Base-by-base conservation (phyloP, 208 protist genomes). In the Jaenimonas drosophilae region DNA sequence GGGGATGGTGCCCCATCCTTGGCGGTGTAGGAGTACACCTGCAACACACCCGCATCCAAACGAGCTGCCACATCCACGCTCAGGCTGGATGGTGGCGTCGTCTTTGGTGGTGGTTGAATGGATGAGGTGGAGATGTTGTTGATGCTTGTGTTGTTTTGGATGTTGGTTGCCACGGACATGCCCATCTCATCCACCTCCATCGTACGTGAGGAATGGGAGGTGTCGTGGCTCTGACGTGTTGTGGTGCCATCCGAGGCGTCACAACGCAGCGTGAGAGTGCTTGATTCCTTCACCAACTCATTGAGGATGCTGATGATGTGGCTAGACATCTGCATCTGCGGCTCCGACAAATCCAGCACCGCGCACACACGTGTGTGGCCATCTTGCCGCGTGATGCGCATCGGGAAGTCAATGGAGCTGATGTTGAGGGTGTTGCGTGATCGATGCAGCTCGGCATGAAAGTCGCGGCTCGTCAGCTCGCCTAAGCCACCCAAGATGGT, bases 401-500 rank as follows among this genome's bases (percentile, higher is more conserved):
- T 49, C 7, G 85, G 77, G 9, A 68, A 51, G 27, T 85, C 81
- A 28, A 93, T 67, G 25, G 60, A 68, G 11, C 33, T 41, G 26
- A 85, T 65, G 42, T 49, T 47, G 17, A 88, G 28, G 21, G 63
- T 76, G 54, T 82, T 82, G 27, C 67, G 70, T 12, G 73, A 70
- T 16, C 43, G 49, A 24, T 49, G 43, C 21, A 65, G 53, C 46
- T 87, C 77, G 2, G 59, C 64, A 12, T 45, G 21, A 34, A 61
- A 48, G 49, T 82, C 74, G 43, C 53, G 48, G 0, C n/a, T n/a
- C n/a, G 78, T 86, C 16, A 94, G 71, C 20, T 66, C 59, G 25
- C 81, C 86, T 12, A 71, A 54, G 4, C 86, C 86, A 26, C 86
- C 86, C 3, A 91, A 54, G 2, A 94, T 31, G 17, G 53, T 53